A percentile compares a stretch with the other conserved stretches of the same genome.
Evolutionary conservation across 768 basidiomycete genomes (phyloP).

Genomic region (Pulveroboletus sp.): DNA sequence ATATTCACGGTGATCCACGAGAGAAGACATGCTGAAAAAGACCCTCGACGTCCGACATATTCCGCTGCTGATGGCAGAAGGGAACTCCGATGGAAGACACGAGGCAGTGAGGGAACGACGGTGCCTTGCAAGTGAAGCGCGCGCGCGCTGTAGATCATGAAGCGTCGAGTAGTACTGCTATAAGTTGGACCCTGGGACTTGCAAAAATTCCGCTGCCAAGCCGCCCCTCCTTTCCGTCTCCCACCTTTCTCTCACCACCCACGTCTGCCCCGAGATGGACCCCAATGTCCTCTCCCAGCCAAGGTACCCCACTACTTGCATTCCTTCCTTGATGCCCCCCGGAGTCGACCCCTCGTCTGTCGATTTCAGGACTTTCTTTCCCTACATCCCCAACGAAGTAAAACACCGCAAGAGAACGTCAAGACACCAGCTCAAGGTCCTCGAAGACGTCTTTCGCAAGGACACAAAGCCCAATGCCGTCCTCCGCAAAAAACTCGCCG

Average conservation of each 20-base stretch:
- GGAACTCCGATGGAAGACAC: constrained; percentile 9
- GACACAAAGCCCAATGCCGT: constrained; percentile 91
- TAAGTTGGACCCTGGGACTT: constrained; percentile 31
- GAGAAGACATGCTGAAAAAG: neutral
- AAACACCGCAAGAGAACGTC: constrained; percentile 93
- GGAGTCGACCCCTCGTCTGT: constrained; percentile 61
- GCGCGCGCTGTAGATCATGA: neutral
- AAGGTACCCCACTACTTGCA: constrained; percentile 39
- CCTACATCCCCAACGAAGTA: constrained; percentile 90
- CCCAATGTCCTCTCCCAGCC: constrained; percentile 15
- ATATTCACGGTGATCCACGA: constrained; percentile 14
- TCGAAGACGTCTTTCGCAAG: constrained; percentile 82
- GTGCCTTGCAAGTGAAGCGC: no score
- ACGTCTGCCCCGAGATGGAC: constrained; percentile 26
- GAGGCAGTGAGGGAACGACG: no score
- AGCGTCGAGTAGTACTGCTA: constrained; percentile 11
- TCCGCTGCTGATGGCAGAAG: neutral
- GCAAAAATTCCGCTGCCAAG: constrained; percentile 26
- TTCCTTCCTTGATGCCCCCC: constrained; percentile 47
- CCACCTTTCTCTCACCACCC: constrained; percentile 19
- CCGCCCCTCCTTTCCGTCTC: constrained; percentile 37
- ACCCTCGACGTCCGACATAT: no score
- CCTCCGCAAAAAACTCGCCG: constrained; percentile 75
- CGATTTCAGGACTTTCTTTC: constrained; percentile 82
- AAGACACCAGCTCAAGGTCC: constrained; percentile 80